Base-by-base conservation (phyloP, 192 early-diverging fungal genomes). In the Spizellomyces punctatus region DNA sequence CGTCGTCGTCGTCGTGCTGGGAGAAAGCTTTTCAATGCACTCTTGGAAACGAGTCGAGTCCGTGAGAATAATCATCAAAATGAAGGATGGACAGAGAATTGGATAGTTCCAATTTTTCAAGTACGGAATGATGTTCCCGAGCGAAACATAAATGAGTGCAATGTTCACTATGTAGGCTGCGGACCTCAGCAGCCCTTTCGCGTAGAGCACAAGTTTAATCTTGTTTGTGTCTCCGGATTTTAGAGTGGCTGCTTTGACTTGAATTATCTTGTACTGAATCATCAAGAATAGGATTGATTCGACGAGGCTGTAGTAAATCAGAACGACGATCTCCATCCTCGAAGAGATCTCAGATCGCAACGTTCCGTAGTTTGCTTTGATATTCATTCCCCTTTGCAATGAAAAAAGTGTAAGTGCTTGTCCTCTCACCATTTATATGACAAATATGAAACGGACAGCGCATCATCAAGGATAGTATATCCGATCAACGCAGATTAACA, bases 221-320 rank as follows among this genome's bases (percentile, higher is more conserved):
- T n/a, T n/a, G 59, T 12, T 61, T 16, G 4, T 36, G 17, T 12
- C 50, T 19, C 50, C 50, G 17, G 14, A 12, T 12, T 12, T 19
- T 27, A 61, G 16, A 36, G 59, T 61, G 2, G 59, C 12, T 4
- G 27, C 27, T 27, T 61, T 61, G 17, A 22, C 21, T 42, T 67
- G 9, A 14, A 67, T 56, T 21, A 67, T 67, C 48, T 17, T 17
- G 48, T 55, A 67, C 46, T 67, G 66, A 10, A 52, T 67, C 46
- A 67, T 16, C 14, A 67, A 2, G 50, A 67, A 67, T 9, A 55
- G 50, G 17, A 55, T 17, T n/a, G 49, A 47, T 6, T 67, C 66
- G 49, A 67, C 50, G 66, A 67, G 49, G 9, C 14, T 10, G 66
- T 67, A 67, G 50, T 67, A 67, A 0, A 67, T 6, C 36, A 67